Conservation (phyloP, 2,329 filamentous ascomycete species). For the Penicillium occitanis region DNA sequence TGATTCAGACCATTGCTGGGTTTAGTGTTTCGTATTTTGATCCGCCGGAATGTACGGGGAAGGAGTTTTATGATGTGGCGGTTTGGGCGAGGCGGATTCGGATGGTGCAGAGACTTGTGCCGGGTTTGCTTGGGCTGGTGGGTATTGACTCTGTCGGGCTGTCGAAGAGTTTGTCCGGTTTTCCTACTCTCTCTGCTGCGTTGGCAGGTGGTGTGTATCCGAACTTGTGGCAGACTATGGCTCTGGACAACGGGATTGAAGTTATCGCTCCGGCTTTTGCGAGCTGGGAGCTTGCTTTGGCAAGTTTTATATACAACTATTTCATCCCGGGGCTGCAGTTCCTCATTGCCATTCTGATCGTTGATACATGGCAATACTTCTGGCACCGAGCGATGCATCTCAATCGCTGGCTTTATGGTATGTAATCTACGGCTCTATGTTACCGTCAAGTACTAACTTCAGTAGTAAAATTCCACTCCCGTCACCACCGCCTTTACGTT, state of each 20-base stretch:
- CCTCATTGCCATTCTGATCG: slow-evolving; percentile 67
- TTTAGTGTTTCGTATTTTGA: slow-evolving; percentile 69
- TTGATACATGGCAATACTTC: slow-evolving; percentile 99
- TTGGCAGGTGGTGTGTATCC: slow-evolving; percentile 82
- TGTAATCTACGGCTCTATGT: slow-evolving; percentile 38
- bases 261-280: slow-evolving; percentile 70
- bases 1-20: slow-evolving; percentile 78
- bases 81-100: slow-evolving; percentile 85
- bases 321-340: slow-evolving; percentile 77
- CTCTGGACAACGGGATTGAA: slow-evolving; percentile 51
- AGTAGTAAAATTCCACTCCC: slow-evolving; percentile 81
- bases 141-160: slow-evolving; percentile 75
- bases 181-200: slow-evolving; percentile 72
- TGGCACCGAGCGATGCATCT: slow-evolving; percentile 94
- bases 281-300: slow-evolving; percentile 73
- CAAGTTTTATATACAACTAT: slow-evolving; percentile 76
- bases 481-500: slow-evolving; percentile 95
- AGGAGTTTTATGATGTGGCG: slow-evolving; percentile 80
- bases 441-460: not conserved
- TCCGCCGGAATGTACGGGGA: slow-evolving; percentile 69
- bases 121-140: slow-evolving; percentile 65
- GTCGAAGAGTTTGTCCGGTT: slow-evolving; percentile 71
- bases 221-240: slow-evolving; percentile 61
- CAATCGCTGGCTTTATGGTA: slow-evolving; percentile 96
- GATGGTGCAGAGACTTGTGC: slow-evolving; percentile 74